Evolutionary conservation across 768 basidiomycete species (phyloP).

Genomic region (Leccinum aurantiacum): DNA sequence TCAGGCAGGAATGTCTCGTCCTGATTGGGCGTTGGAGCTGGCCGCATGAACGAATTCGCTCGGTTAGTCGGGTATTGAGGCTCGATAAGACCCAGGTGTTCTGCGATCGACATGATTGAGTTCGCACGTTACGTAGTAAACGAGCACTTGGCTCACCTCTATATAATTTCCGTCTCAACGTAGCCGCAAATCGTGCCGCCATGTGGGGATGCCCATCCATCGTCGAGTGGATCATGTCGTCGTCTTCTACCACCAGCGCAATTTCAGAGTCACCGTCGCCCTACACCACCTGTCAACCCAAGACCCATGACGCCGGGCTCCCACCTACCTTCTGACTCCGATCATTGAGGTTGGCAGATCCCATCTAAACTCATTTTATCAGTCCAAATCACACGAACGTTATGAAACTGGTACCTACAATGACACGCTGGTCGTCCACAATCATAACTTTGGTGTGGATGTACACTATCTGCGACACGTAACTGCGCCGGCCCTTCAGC

Average conservation of each 20-base stretch:
- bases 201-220: conserved; percentile 79
- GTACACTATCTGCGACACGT: conserved; percentile 78
- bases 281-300: conserved; percentile 34
- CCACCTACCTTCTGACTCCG: conserved; percentile 67
- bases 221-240: conserved; percentile 65
- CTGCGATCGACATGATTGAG: conserved; percentile 38
- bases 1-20: conserved; percentile 61
- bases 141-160: conserved; percentile 49
- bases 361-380: conserved; percentile 54
- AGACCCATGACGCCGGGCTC: background rate
- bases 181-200: conserved; percentile 79
- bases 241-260: conserved; percentile 87
- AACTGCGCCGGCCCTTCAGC: conserved; percentile 42
- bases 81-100: conserved; percentile 83
- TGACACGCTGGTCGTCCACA: conserved; percentile 87
- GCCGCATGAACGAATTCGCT: conserved; percentile 64
- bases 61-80: conserved; percentile 56
- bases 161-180: conserved; percentile 80
- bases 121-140: background rate
- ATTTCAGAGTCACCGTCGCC: conserved; percentile 97
- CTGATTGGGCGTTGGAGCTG: conserved; percentile 69
- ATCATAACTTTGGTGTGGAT: conserved; percentile 94
- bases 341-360: conserved; percentile 92
- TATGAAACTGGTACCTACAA: conserved; percentile 50
- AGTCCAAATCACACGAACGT: background rate